Percentiles rank a stretch among this genome's conserved stretches.
Conservation (phyloP, 2,329 filamentous ascomycete species). For the Sporothrix phasma region DNA sequence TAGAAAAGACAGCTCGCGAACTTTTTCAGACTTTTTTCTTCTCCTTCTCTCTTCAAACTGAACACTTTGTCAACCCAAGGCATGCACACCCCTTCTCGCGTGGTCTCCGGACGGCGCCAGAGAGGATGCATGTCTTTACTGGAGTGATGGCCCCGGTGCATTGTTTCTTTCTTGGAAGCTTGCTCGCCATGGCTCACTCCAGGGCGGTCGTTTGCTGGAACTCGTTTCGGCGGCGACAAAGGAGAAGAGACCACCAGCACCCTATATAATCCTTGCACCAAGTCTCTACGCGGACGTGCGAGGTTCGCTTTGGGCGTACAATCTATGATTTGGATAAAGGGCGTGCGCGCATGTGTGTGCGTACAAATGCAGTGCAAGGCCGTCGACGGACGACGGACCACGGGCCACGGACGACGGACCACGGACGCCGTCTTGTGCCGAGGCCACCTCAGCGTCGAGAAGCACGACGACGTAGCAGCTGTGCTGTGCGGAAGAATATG, state of each 20-base stretch:
- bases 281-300: constrained; percentile 33
- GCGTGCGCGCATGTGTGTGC: no score
- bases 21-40: constrained; percentile 2
- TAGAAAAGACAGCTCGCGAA: not conserved
- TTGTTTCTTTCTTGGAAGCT: not conserved
- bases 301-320: constrained; percentile 57
- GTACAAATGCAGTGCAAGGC: not conserved
- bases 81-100: not conserved
- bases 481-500: not conserved
- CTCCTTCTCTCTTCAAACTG: constrained; percentile 35
- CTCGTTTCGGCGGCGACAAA: constrained; percentile 31
- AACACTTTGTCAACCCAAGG: constrained; percentile 30
- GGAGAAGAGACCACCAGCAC: constrained; percentile 38
- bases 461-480: no score
- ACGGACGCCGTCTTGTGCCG: not conserved
- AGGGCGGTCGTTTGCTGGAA: constrained; percentile 23
- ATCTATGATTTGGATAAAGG: no score
- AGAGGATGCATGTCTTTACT: not conserved
- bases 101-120: not conserved
- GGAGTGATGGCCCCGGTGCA: not conserved
- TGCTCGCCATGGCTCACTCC: constrained; percentile 34
- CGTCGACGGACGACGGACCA: not conserved
- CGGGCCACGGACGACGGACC: no score
- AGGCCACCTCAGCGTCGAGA: not conserved
- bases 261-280: constrained; percentile 49